phyloP scores from a whole-genome alignment of 192 early-diverging fungal genomes.

The Oehlia diaphana region DNA sequence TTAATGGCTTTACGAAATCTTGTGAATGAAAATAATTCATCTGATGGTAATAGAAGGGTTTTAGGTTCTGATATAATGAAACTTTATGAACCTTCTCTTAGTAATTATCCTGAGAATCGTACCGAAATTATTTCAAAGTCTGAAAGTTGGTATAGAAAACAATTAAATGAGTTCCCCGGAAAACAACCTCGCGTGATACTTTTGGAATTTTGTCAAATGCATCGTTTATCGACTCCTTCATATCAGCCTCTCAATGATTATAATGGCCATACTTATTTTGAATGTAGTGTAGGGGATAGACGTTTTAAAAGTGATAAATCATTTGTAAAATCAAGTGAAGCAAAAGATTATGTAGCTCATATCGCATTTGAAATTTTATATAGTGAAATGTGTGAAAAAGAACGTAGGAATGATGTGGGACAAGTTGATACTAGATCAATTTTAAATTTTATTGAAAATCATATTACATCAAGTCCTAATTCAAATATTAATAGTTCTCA shows the following conservation, averaged over 20 bases:
- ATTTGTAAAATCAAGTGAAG: not conserved
- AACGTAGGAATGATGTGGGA: not conserved
- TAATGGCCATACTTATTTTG: not conserved
- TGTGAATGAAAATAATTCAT: not conserved
- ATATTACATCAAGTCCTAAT: not conserved
- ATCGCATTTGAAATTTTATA: not conserved
- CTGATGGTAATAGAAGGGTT: not conserved
- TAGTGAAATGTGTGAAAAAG: not conserved
- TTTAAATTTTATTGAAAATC: not conserved
- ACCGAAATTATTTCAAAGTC: not conserved
- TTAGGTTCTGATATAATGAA: not conserved
- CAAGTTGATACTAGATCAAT: not conserved
- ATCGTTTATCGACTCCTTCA: not conserved
- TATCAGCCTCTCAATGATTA: not conserved
- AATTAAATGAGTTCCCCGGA: not conserved
- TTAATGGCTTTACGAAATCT: not conserved
- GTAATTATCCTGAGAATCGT: not conserved
- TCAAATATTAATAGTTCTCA: not conserved
- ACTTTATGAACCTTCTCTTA: not conserved
- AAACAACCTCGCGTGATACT: slow-evolving; percentile 12
- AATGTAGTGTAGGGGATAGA: not conserved
- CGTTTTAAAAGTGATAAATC: not conserved
- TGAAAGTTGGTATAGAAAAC: slow-evolving; percentile 3
- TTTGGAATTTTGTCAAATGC: slow-evolving; percentile 10
- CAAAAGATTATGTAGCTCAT: slow-evolving; percentile 5